Percentiles rank a stretch among this genome's conserved stretches.
These are phyloP conservation scores for Nosema muscidifuracis DNA, from an alignment of 371 early-diverging fungal species.

Conservation along the genomic window DNA sequence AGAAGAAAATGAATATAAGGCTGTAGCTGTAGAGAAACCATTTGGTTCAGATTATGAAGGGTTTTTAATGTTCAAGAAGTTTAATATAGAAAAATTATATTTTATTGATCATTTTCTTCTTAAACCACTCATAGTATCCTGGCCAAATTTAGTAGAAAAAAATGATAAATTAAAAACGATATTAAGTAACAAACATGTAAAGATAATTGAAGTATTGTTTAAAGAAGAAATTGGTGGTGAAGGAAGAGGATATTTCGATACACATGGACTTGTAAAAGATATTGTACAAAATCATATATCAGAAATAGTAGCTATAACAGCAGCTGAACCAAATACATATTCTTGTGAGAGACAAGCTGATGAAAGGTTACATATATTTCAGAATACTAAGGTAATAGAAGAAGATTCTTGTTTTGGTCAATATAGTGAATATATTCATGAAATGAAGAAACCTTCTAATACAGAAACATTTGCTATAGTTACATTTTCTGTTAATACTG, in stretches of 20 bases:
- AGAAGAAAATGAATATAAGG: slow-evolving; percentile 62
- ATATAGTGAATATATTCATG: slow-evolving; percentile 49
- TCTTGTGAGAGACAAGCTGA: slow-evolving; percentile 10
- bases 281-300: slow-evolving; percentile 94
- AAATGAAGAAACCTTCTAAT: slow-evolving; percentile 29
- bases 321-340: slow-evolving; percentile 1
- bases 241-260: slow-evolving; percentile 96
- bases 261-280: slow-evolving; percentile 94
- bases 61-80: slow-evolving; percentile 64
- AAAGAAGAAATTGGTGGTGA: slow-evolving; percentile 93
- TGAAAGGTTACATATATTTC: slow-evolving; percentile 20
- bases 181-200: slow-evolving; percentile 65
- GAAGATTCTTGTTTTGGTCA: slow-evolving; percentile 50
- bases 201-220: slow-evolving; percentile 90
- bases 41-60: slow-evolving; percentile 83
- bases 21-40: slow-evolving; percentile 91
- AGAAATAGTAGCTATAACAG: slow-evolving; percentile 77
- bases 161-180: slow-evolving; percentile 8
- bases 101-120: slow-evolving; percentile 64
- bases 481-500: background rate
- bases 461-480: slow-evolving; percentile 57
- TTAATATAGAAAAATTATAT: slow-evolving; percentile 14
- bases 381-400: background rate
- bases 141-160: slow-evolving; percentile 37
- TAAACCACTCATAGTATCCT: slow-evolving; percentile 53